These are phyloP conservation scores for Chiua virens DNA, from an alignment of 768 basidiomycete genomes.

Conservation along the genomic window DNA sequence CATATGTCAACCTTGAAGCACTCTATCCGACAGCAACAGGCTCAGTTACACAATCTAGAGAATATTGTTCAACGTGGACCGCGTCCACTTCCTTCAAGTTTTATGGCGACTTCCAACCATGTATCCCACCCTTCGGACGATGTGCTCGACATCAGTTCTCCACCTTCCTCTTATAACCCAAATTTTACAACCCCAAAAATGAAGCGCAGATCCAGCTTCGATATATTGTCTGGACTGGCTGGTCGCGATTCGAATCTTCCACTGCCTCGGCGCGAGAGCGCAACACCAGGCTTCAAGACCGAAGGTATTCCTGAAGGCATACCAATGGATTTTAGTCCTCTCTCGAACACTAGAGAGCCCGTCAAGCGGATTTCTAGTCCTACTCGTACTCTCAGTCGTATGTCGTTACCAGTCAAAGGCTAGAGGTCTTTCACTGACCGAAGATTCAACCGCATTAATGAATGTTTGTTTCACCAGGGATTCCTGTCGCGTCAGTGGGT, in stretches of 20 bases:
- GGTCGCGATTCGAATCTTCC: conserved; percentile 77
- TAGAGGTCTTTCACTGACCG: conserved; percentile 19
- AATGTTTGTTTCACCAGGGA: conserved; percentile 47
- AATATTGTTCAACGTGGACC: conserved; percentile 66
- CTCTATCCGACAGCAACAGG: conserved; percentile 81
- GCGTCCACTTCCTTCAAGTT: conserved; percentile 51
- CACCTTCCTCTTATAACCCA: conserved; percentile 34
- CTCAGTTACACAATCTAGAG: conserved; percentile 70
- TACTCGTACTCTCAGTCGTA: conserved; percentile 77
- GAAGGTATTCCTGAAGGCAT: conserved; percentile 74
- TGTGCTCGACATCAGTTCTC: conserved; percentile 32
- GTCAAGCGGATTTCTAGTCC: conserved; percentile 66
- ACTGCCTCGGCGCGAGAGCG: conserved; percentile 57
- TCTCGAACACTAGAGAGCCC: conserved; percentile 37
- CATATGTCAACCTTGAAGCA: conserved; percentile 84
- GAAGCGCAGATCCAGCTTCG: conserved; percentile 68
- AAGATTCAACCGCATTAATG: conserved; percentile 22
- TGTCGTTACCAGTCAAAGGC: conserved; percentile 36
- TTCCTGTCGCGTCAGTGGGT: conserved; percentile 80
- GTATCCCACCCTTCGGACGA: conserved; percentile 34
- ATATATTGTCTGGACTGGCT: conserved; percentile 66
- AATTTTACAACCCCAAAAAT: conserved; percentile 45
- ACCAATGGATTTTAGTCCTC: conserved; percentile 53
- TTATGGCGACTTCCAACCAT: conserved; percentile 41
- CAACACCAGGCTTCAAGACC: conserved; percentile 36